Base-by-base conservation (phyloP, 2,329 filamentous ascomycete species). In the Penicillium sp. region DNA sequence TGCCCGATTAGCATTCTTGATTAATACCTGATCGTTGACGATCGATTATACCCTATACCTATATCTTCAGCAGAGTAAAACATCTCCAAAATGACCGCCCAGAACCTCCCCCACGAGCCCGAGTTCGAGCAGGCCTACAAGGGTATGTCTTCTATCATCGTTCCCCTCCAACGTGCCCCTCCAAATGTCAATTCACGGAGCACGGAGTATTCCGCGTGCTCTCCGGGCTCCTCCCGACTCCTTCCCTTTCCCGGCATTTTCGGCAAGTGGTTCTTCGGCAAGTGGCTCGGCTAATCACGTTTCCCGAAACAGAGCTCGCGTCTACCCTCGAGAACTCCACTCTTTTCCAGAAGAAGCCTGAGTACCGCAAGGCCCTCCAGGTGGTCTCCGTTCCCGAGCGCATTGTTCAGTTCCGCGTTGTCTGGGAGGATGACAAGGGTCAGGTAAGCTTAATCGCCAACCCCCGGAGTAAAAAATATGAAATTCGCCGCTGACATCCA, bases 71-170 rank as follows among this genome's bases (percentile, higher is more conserved):
- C 31, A 33, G 22, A 56, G 46, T 48, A 48, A 57, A 42, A 28
- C 44, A 9, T 31, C 48, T 46, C 41, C 47, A 50, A 49, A 63
- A 79, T 62, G 62, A 94, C 95, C 89, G 89, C 91, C 53, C 53
- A 54, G 63, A 87, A 94, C 80, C 82, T 94, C 69, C 85, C 89
- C 46, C 78, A 79, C 60, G 92, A 97, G 84, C 92, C 94, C 70
- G 92, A 99, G 81, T 97, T 97, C 80, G 86, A 96, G 85, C 92
- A 97, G 84, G 92, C 92, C 70, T 95, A 95, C 85, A 90, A 91
- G 75, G 90, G 90, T 95, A 79, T 69, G 81, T 72, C 31, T 38
- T 38, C 10, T 20, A 6, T 36, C 11, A 2, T 7, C 33, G 22
- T 45, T 36, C 36, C 46, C 36, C 42, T 30, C 18, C 40, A 5